Evolutionary conservation across 306 rosid species (phyloP).

Genomic region (Cicer bijugum): DNA sequence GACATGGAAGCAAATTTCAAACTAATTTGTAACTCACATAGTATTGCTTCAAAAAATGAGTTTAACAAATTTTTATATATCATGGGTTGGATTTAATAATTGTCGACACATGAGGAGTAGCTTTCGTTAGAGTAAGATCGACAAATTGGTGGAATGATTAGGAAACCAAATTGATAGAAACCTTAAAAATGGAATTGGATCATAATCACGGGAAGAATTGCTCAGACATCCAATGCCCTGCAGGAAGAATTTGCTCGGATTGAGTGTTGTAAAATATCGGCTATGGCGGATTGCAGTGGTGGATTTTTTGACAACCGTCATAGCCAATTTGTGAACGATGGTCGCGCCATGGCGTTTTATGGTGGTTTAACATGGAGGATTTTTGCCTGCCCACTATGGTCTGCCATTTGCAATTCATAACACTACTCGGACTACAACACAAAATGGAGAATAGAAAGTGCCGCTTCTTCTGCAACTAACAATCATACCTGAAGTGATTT

Average conservation of each 20-base stretch:
- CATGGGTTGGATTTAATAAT: conserved; percentile 16
- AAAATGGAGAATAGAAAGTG: neutral
- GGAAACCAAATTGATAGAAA: conserved; percentile 17
- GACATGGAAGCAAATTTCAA: neutral
- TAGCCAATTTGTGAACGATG: no score
- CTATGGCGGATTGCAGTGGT: no score
- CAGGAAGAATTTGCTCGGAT: neutral
- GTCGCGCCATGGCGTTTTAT: no score
- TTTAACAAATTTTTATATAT: neutral
- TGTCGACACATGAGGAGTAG: neutral
- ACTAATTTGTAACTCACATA: neutral
- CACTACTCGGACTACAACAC: neutral
- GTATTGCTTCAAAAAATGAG: neutral
- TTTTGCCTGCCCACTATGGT: no score
- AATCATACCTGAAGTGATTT: conserved; percentile 4
- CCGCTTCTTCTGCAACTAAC: conserved; percentile 6
- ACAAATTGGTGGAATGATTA: conserved; percentile 1
- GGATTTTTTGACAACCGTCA: no score
- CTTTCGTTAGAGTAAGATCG: conserved; percentile 13
- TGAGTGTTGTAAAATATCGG: no score
- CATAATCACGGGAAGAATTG: neutral
- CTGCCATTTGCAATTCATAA: no score
- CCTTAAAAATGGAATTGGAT: conserved; percentile 26
- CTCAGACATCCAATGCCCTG: conserved; percentile 13
- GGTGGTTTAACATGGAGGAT: no score